These are phyloP conservation scores for Berberis vulgaris DNA, from an alignment of 164 flowering plant genomes.

Conservation along the genomic window DNA sequence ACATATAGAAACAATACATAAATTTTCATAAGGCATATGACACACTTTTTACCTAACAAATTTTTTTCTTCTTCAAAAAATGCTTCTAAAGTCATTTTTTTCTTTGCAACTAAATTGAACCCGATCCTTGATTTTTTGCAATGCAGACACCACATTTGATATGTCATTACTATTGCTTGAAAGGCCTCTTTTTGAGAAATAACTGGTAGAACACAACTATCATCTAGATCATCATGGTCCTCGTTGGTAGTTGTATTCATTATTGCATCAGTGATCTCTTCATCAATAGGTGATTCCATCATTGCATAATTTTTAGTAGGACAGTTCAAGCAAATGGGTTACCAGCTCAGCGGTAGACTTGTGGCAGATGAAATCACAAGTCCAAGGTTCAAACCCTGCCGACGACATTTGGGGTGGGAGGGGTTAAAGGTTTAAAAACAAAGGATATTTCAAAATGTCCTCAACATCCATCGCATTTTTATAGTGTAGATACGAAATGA, in stretches of 20 bases:
- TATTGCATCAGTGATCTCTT: not conserved
- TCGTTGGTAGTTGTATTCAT: not conserved
- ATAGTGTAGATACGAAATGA: not conserved
- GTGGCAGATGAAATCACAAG: too few species aligned
- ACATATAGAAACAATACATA: not conserved
- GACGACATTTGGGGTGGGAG: too few species aligned
- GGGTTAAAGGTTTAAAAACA: too few species aligned
- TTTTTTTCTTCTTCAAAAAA: not conserved
- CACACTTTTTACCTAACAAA: not conserved
- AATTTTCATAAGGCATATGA: not conserved
- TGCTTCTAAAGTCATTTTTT: not conserved
- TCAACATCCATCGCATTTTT: constrained; percentile 3
- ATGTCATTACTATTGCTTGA: not conserved
- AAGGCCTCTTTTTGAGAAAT: not conserved
- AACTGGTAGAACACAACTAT: not conserved
- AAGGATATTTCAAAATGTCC: constrained; percentile 1
- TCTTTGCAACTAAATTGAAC: constrained; percentile 1
- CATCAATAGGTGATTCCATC: not conserved
- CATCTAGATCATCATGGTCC: not conserved
- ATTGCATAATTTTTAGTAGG: not conserved
- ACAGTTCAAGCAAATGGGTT: not conserved
- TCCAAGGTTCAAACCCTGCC: too few species aligned
- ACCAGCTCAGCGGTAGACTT: not conserved
- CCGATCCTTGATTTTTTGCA: not conserved
- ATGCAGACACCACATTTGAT: not conserved